Conservation (phyloP, 225 moss, liverwort and hornwort species). For the Takakia lepidozioides region DNA sequence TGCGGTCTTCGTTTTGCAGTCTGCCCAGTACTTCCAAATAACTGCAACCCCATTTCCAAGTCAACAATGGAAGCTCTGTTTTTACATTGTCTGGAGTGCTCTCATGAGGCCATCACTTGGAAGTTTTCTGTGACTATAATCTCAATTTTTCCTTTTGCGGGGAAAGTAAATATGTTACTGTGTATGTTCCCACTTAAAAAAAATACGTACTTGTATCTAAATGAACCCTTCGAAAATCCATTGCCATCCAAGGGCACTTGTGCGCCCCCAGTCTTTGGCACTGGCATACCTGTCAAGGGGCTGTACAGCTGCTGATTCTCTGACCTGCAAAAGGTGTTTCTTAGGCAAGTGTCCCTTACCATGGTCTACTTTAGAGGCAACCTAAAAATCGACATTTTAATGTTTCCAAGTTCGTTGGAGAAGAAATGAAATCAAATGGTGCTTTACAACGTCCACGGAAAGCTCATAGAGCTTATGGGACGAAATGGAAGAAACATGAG, state of each 20-base stretch:
- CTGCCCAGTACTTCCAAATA: constrained; percentile 22
- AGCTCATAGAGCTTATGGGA: no score
- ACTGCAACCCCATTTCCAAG: constrained; percentile 7
- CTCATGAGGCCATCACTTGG: not conserved
- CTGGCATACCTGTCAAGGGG: constrained; percentile 17
- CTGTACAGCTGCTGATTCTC: constrained; percentile 29
- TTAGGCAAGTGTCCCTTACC: no score
- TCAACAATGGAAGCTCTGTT: not conserved
- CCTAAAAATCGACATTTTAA: no score
- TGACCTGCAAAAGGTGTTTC: constrained; percentile 12
- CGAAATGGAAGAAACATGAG: no score
- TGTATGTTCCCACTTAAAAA: not conserved
- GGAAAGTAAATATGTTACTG: no score
- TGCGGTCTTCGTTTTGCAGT: constrained; percentile 10
- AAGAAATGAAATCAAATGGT: no score
- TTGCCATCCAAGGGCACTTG: constrained; percentile 20
- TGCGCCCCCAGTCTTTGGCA: constrained; percentile 25
- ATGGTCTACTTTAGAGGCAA: no score
- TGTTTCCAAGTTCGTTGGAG: no score
- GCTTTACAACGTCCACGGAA: no score
- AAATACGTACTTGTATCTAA: constrained; percentile 18
- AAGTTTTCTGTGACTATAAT: no score
- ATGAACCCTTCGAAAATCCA: not conserved
- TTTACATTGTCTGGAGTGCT: not conserved
- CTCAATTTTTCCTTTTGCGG: no score